Base-by-base conservation (phyloP, 148 eudicot species). In the Agrostemma githago region DNA sequence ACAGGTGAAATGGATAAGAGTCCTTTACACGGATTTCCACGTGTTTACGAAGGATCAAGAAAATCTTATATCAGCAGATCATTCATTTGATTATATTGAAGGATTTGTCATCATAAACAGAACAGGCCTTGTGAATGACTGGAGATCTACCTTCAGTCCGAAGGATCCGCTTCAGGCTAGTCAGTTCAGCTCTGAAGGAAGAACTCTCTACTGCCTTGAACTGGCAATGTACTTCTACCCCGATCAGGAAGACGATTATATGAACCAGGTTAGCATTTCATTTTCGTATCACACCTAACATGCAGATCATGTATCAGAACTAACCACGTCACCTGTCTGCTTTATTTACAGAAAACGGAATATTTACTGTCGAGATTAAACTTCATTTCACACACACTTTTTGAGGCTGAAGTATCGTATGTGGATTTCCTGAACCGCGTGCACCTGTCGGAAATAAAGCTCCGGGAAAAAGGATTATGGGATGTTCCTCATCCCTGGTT, bases 401-500 rank as follows among this genome's bases (percentile, higher is more conserved):
- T 89, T 67, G 66, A 78, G 56, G 73, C 88, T 48, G 91, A 89
- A 72, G 90, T 83, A 70, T 7, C 97, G 14, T 93, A 91, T 51
- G 54, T 88, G 26, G 89, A 86, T 34, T 93, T 93, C 85, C 78
- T 93, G 77, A 86, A 91, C 78, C 82, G 98, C 79, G 97, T 91
- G 67, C 94, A 93, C n/a, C 64, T 80, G 40, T 84, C 92, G 0
- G 98, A 93, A 75, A 74, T 89, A 48, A 87, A 89, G 77, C 85
- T 91, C 5, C 74, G 88, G 44, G 72, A 86, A 57, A 88, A 82
- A 61, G 97, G 95, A 19, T 66, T 93, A 53, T 91, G 97, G 97
- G 94, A 91, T 59, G 83, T 91, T 8, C 94, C 98, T 77, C 98
- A 93, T 73, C 95, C 98, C 19, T 93, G 98, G 98, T 88, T 93